Base-by-base conservation (phyloP, 208 protist genomes). In the Sergeia podlipaevii region DNA sequence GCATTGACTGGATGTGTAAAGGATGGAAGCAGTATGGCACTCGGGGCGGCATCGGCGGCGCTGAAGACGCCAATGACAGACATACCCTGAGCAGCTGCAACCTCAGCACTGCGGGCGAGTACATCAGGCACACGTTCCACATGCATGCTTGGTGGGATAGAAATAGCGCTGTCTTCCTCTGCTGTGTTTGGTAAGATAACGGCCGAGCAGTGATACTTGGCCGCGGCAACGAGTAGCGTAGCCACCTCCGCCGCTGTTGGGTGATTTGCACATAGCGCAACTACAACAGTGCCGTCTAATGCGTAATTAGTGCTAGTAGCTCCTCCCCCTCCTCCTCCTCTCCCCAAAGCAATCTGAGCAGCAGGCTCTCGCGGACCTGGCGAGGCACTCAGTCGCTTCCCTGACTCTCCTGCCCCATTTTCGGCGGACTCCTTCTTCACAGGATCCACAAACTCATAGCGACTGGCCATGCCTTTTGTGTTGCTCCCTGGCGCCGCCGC, bases 61-160 rank as follows among this genome's bases (percentile, higher is more conserved):
- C 62, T 71, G 29, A 60, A 60, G 33, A 92, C 77, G n/a, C 70
- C 77, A 26, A 83, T 52, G 20, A 75, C 56, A 21, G 63, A 69
- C 28, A 85, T 44, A 13, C 62, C 69, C 15, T 61, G 74, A 17
- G 63, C 59, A 7, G 65, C 57, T 5, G 82, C 74, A 15, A 79
- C 21, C 33, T 54, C 59, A 39, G 66, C 60, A 10, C 69, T 64
- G 13, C 74, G 54, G 8, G 60, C 49, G 41, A 82, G 55, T 2
- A 92, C 75, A 59, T 92, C 68, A 20, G 47, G 26, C 17, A 74
- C 66, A 38, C 64, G 74, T 45, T 73, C 58, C 44, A 92, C 64
- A 0, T 37, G 46, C 23, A 89, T 37, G 30, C 73, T 82, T 10
- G 73, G 60, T 4, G 76, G 66, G 7, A 71, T 30, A 28, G 71